Evolutionary conservation across 2,329 filamentous ascomycete genomes (phyloP).

Genomic region (Scleromitrula shiraiana): DNA sequence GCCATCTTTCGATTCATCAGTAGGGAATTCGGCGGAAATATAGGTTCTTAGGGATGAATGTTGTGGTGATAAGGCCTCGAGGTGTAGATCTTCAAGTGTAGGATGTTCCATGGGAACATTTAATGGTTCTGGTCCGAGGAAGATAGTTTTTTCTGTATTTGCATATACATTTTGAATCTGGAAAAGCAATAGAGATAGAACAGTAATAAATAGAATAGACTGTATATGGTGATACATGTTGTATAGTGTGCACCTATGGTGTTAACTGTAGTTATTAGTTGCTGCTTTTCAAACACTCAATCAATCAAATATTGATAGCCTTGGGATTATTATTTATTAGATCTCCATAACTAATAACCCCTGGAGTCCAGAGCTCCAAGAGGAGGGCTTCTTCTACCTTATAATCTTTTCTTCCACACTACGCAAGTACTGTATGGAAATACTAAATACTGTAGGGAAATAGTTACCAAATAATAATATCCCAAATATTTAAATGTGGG

Average conservation of each 20-base stretch:
- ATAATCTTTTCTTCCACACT: too few relatives aligned
- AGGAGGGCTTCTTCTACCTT: too few relatives aligned
- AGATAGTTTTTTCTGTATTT: conserved; percentile 90
- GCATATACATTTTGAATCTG: conserved; percentile 36
- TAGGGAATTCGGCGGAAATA: conserved; percentile 62
- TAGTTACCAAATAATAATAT: too few relatives aligned
- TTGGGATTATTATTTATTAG: too few relatives aligned
- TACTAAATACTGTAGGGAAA: too few relatives aligned
- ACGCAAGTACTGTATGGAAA: too few relatives aligned
- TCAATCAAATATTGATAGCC: too few relatives aligned
- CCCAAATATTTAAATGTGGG: too few relatives aligned
- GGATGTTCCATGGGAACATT: conserved; percentile 47
- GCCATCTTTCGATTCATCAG: conserved; percentile 43
- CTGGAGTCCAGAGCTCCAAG: too few relatives aligned
- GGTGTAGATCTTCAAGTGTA: conserved; percentile 50
- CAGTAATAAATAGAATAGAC: conserved; percentile 13
- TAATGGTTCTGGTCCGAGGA: conserved; percentile 59
- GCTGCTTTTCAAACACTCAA: too few relatives aligned
- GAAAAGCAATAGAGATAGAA: conserved; percentile 16
- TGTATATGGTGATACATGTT: conserved; percentile 7
- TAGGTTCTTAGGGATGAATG: conserved; percentile 50
- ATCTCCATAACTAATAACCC: too few relatives aligned
- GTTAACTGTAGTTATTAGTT: too few relatives aligned
- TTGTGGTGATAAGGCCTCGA: conserved; percentile 56
- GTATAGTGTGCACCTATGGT: not conserved